Conservation (phyloP, 805 yeast genomes). For the Pichia pseudocactophila region DNA sequence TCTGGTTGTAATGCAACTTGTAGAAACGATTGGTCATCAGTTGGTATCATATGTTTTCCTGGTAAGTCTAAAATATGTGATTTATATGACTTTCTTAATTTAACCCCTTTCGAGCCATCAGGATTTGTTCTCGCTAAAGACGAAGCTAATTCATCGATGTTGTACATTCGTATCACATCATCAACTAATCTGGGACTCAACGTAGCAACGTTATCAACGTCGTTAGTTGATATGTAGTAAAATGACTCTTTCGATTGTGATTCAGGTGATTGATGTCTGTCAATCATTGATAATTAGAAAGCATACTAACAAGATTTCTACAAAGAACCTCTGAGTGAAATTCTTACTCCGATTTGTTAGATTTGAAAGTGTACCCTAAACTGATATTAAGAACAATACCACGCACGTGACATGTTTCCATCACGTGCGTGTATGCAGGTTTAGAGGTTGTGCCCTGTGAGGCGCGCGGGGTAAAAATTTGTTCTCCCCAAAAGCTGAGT, state of each 20-base stretch:
- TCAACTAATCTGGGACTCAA: constrained; percentile 63
- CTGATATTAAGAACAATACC: no score
- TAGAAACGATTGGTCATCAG: constrained; percentile 29
- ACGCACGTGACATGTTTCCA: no score
- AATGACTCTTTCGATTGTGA: not conserved
- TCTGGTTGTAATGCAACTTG: constrained; percentile 31
- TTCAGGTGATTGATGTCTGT: no score
- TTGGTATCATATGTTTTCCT: constrained; percentile 66
- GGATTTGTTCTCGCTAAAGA: constrained; percentile 82
- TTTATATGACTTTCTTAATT: constrained; percentile 88
- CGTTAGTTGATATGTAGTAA: constrained; percentile 26
- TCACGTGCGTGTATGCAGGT: no score
- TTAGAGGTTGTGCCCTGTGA: no score
- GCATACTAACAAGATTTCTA: no score
- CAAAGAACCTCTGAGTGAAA: no score
- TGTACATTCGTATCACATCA: constrained; percentile 63
- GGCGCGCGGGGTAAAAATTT: not conserved
- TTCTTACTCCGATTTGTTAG: no score
- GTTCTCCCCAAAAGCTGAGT: no score
- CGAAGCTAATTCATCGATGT: constrained; percentile 55
- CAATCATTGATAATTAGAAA: no score
- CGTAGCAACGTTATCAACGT: constrained; percentile 27
- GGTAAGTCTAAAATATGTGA: constrained; percentile 84
- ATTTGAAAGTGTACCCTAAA: no score
- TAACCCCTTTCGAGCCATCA: constrained; percentile 86